Percentiles rank a stretch among this genome's conserved stretches.
These are phyloP conservation scores for Metschnikowia lunata DNA, from an alignment of 805 yeast species.

Conservation along the genomic window DNA sequence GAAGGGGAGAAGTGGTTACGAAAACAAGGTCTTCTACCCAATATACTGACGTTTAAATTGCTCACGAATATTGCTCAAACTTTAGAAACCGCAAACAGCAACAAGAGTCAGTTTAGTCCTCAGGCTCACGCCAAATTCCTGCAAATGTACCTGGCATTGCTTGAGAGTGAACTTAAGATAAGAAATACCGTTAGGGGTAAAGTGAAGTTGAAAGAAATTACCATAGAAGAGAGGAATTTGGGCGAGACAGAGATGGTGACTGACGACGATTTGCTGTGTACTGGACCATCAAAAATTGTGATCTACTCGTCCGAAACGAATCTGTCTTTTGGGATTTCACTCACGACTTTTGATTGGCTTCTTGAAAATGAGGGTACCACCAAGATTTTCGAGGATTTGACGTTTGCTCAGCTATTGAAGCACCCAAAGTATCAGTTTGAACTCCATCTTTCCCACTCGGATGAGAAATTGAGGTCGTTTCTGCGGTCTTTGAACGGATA, in stretches of 20 bases:
- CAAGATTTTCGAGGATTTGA: neutral
- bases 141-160: constrained; percentile 29
- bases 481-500: constrained; percentile 35
- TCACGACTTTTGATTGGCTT: constrained; percentile 27
- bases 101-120: constrained; percentile 29
- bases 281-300: constrained; percentile 54
- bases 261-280: constrained; percentile 48
- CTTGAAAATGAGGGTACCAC: constrained; percentile 2
- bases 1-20: constrained; percentile 51
- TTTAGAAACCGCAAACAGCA: constrained; percentile 32
- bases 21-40: constrained; percentile 46
- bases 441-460: constrained; percentile 46
- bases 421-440: constrained; percentile 25
- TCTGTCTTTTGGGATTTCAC: constrained; percentile 31
- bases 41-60: constrained; percentile 48
- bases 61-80: constrained; percentile 44
- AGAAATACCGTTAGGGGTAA: constrained; percentile 34
- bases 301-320: constrained; percentile 26
- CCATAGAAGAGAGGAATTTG: constrained; percentile 29
- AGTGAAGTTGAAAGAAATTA: constrained; percentile 27
- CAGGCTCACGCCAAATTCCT: constrained; percentile 30
- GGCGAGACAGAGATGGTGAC: constrained; percentile 41
- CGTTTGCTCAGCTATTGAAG: constrained; percentile 5
- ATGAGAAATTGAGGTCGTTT: constrained; percentile 45
- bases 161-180: constrained; percentile 39